Conservation (phyloP, 768 basidiomycete genomes). For the Amyloporia xantha region DNA sequence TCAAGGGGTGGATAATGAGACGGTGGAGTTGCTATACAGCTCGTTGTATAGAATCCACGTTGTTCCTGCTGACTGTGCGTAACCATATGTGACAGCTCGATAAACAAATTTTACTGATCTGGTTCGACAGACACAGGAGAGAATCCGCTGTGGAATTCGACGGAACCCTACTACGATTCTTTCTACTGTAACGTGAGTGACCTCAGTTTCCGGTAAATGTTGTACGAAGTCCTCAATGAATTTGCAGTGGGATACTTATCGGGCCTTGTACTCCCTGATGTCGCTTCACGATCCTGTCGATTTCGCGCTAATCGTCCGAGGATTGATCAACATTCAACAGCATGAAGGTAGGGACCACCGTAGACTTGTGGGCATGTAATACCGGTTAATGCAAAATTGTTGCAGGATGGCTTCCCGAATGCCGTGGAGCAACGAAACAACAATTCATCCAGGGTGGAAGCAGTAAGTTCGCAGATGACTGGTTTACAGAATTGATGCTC, state of each 20-base stretch:
- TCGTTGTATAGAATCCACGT: conserved; percentile 61
- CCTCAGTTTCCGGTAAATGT: no score
- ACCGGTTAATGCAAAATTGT: background rate
- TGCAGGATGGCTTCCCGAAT: conserved; percentile 62
- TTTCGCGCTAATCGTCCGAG: conserved; percentile 54
- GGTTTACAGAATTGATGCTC: background rate
- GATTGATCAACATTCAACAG: conserved; percentile 61
- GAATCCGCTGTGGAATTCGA: conserved; percentile 57
- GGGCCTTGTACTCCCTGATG: conserved; percentile 56
- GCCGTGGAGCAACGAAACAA: conserved; percentile 47
- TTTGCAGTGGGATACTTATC: conserved; percentile 57
- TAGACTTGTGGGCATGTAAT: background rate
- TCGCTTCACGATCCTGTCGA: conserved; percentile 55
- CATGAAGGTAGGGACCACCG: conserved; percentile 42
- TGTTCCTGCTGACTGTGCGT: conserved; percentile 56
- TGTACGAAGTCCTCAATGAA: no score
- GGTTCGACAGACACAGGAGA: conserved; percentile 50
- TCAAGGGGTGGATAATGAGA: conserved; percentile 40
- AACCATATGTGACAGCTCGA: no score
- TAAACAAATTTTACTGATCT: no score
- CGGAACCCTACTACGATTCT: conserved; percentile 61
- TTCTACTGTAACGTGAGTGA: conserved; percentile 58
- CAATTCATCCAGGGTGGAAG: conserved; percentile 57
- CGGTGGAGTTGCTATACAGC: conserved; percentile 51
- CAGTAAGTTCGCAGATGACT: conserved; percentile 32